Evolutionary conservation across 495 filamentous ascomycete genomes (phyloP), one percentile per base, ranked within the genome.

Genomic region (Penicillium bialowiezense): DNA sequence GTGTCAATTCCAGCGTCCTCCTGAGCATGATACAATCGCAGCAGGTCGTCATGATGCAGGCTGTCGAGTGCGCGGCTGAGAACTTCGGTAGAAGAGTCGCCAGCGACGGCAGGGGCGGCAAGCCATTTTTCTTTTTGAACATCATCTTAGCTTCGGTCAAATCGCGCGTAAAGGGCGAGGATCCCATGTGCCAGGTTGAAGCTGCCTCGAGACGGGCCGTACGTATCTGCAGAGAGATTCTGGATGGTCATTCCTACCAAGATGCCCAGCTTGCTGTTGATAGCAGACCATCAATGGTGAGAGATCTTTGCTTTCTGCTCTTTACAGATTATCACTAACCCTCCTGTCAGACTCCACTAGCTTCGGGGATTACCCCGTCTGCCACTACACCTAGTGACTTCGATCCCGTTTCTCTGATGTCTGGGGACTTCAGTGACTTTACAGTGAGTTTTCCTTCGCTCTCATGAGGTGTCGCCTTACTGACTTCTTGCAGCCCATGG

Each of bases 21-120:
- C 63, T 67, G 35, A 63, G 68, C 10, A 60, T 73, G 56, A 53
- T 70, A 0, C 62, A 64, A 24, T 71, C 68, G 0, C 70, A 73
- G 40, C 68, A 70, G 24, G 56, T 48, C 7, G 67, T 69, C 7
- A 58, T 73, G 57, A n/a, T 73, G 3, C 52, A 57, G 26, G 68
- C 64, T 0, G 62, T 71, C 3, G 67, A 71, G 23, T 65, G 61
- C 1, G 64, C 62, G 9, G 33, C 64, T 13, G 54, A 70, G 23
- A 60, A 62, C 7, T 67, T 73, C 14, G 65, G 62, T 7, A 60
- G 59, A 19, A 54, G 67, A 18, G 59, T 70, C 18, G 52, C 50
- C 2, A 35, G 52, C 0, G 56, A 53, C 41, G 67, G 68, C 1
- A 67, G 63, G 19, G 68, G 68, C 4, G 56, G 51, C 45, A 73